phyloP scores from a whole-genome alignment of 306 rosid species.

The Quercus berberidifolia region DNA sequence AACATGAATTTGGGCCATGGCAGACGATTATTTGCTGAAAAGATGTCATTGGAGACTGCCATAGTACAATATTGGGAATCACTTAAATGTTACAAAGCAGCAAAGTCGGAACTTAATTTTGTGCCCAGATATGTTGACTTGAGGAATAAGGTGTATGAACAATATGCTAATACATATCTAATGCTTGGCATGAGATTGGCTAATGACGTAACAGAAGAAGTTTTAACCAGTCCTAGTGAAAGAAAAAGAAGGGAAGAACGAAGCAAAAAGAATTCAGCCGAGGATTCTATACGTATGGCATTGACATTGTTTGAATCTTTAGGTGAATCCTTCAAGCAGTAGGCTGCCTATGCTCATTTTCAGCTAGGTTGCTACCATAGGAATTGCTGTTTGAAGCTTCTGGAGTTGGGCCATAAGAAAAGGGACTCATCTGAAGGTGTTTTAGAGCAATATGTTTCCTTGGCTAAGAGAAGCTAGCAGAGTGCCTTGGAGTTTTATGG shows the following conservation, averaged over 20 bases:
- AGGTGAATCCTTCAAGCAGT: slow-evolving; percentile 85
- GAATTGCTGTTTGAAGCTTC: slow-evolving; percentile 77
- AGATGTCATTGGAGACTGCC: slow-evolving; percentile 73
- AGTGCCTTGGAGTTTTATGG: slow-evolving; percentile 77
- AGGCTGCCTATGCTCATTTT: slow-evolving; percentile 86
- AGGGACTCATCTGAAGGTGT: slow-evolving; percentile 42
- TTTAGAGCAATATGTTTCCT: slow-evolving; percentile 70
- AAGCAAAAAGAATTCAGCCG: slow-evolving; percentile 80
- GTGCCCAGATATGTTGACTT: slow-evolving; percentile 33
- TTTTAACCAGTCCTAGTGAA: slow-evolving; percentile 33
- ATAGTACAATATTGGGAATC: slow-evolving; percentile 80
- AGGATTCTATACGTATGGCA: slow-evolving; percentile 88
- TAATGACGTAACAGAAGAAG: slow-evolving; percentile 63
- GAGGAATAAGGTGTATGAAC: slow-evolving; percentile 76
- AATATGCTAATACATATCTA: slow-evolving; percentile 83
- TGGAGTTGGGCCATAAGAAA: slow-evolving; percentile 58
- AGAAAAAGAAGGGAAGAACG: slow-evolving; percentile 46
- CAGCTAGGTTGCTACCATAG: slow-evolving; percentile 85
- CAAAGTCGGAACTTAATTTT: slow-evolving; percentile 61
- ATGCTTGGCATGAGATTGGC: slow-evolving; percentile 93
- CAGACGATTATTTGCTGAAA: slow-evolving; percentile 85
- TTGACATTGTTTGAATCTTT: slow-evolving; percentile 71
- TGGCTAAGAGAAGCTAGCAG: slow-evolving; percentile 92
- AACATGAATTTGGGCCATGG: slow-evolving; percentile 96
- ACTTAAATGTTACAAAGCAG: slow-evolving; percentile 78